These are phyloP conservation scores for Tremella fuciformis DNA, from an alignment of 768 basidiomycete genomes.

Conservation along the genomic window DNA sequence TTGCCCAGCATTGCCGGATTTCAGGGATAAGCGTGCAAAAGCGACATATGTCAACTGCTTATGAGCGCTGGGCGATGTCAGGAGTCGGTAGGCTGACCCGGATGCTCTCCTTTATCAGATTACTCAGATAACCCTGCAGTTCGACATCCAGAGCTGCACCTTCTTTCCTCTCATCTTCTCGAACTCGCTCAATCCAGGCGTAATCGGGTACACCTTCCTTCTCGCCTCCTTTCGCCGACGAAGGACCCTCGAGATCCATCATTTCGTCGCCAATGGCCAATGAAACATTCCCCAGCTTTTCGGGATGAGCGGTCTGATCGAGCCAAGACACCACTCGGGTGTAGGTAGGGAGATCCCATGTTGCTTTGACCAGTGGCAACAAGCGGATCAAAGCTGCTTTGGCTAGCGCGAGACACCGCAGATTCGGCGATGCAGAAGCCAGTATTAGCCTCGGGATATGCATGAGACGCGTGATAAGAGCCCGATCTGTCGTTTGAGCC, in stretches of 20 bases:
- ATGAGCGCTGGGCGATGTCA: background rate
- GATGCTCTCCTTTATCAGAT: slow-evolving; percentile 99
- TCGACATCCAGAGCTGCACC: slow-evolving; percentile 84
- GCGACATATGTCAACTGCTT: slow-evolving; percentile 59
- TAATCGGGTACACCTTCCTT: slow-evolving; percentile 54
- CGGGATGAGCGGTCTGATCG: background rate
- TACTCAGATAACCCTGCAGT: slow-evolving; percentile 88
- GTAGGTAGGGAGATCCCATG: slow-evolving; percentile 27
- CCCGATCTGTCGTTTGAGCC: slow-evolving; percentile 12
- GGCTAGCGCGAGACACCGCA: slow-evolving; percentile 21
- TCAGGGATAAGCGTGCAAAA: slow-evolving; percentile 72
- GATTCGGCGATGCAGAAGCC: slow-evolving; percentile 11
- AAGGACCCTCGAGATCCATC: too few species aligned
- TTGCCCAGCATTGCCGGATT: slow-evolving; percentile 66
- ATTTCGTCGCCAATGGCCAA: slow-evolving; percentile 7
- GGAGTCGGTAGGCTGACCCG: slow-evolving; percentile 58
- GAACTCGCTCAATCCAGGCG: slow-evolving; percentile 70
- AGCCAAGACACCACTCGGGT: slow-evolving; percentile 8
- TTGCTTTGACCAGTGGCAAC: slow-evolving; percentile 29
- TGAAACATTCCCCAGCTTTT: background rate
- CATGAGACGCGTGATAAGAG: slow-evolving; percentile 35
- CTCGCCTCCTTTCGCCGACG: slow-evolving; percentile 6
- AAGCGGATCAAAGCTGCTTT: slow-evolving; percentile 23
- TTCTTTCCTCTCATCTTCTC: slow-evolving; percentile 68
- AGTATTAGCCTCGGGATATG: slow-evolving; percentile 29